Conservation (phyloP, 169 alveolate genomes). For the Sarcocystis neurona region DNA sequence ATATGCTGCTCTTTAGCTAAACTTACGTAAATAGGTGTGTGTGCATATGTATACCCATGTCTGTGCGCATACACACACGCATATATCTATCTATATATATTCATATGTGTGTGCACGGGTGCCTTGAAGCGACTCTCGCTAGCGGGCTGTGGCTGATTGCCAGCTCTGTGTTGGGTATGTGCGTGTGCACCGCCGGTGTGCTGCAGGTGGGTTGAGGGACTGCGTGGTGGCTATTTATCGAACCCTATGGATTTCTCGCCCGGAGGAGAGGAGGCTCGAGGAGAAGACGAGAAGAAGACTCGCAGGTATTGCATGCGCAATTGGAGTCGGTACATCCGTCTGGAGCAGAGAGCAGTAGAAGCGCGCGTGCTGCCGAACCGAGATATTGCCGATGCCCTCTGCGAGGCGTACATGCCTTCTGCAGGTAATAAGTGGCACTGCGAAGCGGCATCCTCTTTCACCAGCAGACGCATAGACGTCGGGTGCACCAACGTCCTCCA, state of each 20-base stretch:
- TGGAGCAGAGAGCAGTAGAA: not conserved
- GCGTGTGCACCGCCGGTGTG: no score
- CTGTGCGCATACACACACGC: no score
- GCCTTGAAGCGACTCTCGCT: not conserved
- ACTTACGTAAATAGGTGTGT: no score
- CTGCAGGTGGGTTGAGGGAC: slow-evolving; percentile 45
- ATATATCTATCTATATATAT: no score
- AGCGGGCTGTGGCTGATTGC: not conserved
- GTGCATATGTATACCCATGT: no score
- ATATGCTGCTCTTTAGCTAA: no score
- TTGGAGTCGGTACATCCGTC: slow-evolving; percentile 34
- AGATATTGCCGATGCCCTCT: not conserved
- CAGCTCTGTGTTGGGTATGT: not conserved
- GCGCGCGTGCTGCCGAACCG: slow-evolving; percentile 22
- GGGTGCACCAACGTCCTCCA: not conserved
- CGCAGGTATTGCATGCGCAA: slow-evolving; percentile 7
- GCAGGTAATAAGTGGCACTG: slow-evolving; percentile 10
- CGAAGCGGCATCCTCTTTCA: not conserved
- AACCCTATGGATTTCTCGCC: not conserved
- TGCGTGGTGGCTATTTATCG: slow-evolving; percentile 53
- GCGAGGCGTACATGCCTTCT: slow-evolving; percentile 31
- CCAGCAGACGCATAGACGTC: not conserved
- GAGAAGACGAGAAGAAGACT: slow-evolving; percentile 13
- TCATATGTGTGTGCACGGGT: no score
- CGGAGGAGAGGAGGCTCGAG: not conserved